These are phyloP conservation scores for Suillus hirtellus DNA, from an alignment of 768 basidiomycete genomes.

Conservation along the genomic window DNA sequence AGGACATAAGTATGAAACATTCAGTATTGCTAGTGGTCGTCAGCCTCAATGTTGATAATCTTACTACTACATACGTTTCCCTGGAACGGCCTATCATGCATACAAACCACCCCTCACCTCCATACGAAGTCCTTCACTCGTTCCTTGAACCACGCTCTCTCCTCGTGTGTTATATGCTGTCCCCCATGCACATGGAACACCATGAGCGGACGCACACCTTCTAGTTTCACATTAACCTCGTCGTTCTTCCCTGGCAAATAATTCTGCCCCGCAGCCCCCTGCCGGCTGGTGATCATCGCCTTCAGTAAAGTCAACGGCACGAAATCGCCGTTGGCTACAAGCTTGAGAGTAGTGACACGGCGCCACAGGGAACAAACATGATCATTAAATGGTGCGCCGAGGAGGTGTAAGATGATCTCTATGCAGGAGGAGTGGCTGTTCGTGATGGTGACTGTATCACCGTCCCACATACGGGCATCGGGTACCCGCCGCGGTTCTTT, in stretches of 20 bases:
- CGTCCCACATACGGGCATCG: neutral
- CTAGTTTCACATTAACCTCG: no score
- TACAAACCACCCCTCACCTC: neutral
- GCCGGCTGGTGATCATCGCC: neutral
- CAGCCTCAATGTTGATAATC: neutral
- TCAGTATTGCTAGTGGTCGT: neutral
- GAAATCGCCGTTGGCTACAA: neutral
- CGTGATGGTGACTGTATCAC: conserved; percentile 3
- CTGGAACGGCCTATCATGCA: neutral
- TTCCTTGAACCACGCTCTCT: neutral
- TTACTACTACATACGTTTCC: neutral
- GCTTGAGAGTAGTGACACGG: neutral
- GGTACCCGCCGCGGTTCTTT: neutral
- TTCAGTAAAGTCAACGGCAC: neutral
- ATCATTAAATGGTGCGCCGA: neutral
- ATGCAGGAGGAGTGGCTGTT: neutral
- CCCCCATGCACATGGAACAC: conserved; percentile 7
- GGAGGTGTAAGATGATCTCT: neutral
- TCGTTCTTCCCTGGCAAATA: neutral
- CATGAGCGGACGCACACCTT: conserved; percentile 22
- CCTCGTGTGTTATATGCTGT: neutral
- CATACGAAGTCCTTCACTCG: neutral
- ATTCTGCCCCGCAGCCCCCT: neutral
- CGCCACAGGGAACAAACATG: neutral
- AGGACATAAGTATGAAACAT: neutral